Conservation (phyloP, 2,329 filamentous ascomycete species). For the Gnomoniopsis smithogilvyi region DNA sequence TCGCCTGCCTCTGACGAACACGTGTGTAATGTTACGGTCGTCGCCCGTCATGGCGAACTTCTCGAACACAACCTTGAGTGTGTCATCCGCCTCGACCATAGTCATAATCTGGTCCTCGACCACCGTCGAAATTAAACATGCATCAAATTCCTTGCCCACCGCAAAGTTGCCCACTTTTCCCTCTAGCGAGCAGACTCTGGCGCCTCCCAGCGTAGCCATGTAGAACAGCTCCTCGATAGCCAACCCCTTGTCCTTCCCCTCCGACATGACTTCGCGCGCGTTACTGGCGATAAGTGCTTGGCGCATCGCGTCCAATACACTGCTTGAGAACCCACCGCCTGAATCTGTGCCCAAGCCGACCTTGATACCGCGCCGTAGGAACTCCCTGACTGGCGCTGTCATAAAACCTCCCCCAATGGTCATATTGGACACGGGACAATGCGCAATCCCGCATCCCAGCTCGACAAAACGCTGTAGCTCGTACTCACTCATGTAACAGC, state of each 20-base stretch:
- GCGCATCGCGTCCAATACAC: conserved; percentile 56
- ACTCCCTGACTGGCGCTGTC: conserved; percentile 57
- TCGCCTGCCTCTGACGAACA: conserved; percentile 48
- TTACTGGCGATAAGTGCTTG: conserved; percentile 55
- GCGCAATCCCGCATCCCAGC: conserved; percentile 56
- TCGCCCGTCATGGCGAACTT: conserved; percentile 66
- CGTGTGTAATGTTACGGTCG: conserved; percentile 56
- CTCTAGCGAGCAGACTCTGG: conserved; percentile 52
- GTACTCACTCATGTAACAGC: conserved; percentile 56
- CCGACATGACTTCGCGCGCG: conserved; percentile 39
- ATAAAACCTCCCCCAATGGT: conserved; percentile 60
- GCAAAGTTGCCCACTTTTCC: conserved; percentile 54
- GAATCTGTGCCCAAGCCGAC: conserved; percentile 66
- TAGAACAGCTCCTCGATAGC: conserved; percentile 53
- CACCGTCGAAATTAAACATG: conserved; percentile 43
- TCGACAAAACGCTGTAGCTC: conserved; percentile 47
- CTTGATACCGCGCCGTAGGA: conserved; percentile 55
- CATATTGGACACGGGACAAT: conserved; percentile 64
- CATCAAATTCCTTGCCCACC: conserved; percentile 62
- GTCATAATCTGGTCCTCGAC: conserved; percentile 44
- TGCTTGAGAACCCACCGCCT: conserved; percentile 59
- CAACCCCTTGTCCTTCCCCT: conserved; percentile 41
- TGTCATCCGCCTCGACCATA: conserved; percentile 48
- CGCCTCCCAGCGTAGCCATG: conserved; percentile 60
- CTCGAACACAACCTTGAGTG: conserved; percentile 46